Base-by-base conservation (phyloP, 2,329 filamentous ascomycete species). In the Grosmannia clavigera region DNA sequence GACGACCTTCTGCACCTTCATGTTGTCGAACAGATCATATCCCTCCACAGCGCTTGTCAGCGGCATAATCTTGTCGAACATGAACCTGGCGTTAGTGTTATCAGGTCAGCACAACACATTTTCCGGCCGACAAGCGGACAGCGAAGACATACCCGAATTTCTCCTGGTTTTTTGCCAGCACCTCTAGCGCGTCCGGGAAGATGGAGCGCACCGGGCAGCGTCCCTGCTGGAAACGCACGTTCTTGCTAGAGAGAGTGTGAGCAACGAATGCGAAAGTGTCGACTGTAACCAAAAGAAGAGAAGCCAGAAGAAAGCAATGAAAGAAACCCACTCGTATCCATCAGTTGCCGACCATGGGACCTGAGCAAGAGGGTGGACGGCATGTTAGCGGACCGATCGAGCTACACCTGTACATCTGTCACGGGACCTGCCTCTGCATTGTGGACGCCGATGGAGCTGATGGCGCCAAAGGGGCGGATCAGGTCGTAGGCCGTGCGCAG, bases 361-460 rank as follows among this genome's bases (percentile, higher is more conserved):
- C 82, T 86, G 38, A 16, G 33, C 38, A 16, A 40, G 38, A 16
- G 38, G 38, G 38, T 14, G 38, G 12, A 40, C 12, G 38, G 38
- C 12, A 40, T 40, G 33, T 35, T 35, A 35, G 33, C 33, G 33
- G 33, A 11, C 29, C 33, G 33, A 35, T 9, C 33, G 33, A 35
- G 31, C 33, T 2, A 35, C 6, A 11, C 9, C 7, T 31, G 31
- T 31, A 22, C 31, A 31, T 7, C 5, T 5, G 9, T 35, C 6
- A 64, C 50, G n/a, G 19, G 14, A 40, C 73, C 68, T 67, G 87
- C 84, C 77, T 88, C 85, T 50, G 77, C 82, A 69, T 88, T 90
- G 67, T 90, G 87, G 38, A 90, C 87, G 5, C 87, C 87, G 61
- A 90, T 87, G 67, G 85, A 89, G 66, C 83, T 86, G 65, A 91